phyloP scores from a whole-genome alignment of 176 grass and related monocot species.

The Alopecurus myosuroides region DNA sequence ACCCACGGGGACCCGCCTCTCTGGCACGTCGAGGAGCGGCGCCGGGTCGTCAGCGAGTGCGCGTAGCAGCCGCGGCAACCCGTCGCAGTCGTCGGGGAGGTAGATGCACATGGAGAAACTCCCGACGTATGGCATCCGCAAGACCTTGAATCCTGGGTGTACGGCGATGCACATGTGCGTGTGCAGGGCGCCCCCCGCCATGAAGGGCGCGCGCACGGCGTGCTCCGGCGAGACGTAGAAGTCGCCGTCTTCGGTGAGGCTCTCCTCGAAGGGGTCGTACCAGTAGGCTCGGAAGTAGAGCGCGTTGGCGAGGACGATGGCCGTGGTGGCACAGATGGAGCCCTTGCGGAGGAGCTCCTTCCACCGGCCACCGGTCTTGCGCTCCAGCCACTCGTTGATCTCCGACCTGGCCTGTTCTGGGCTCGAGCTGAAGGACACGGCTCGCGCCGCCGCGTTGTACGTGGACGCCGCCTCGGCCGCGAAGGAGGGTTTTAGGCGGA shows the following conservation, averaged over 20 bases:
- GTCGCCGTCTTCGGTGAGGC: background rate
- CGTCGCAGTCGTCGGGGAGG: slow-evolving; percentile 26
- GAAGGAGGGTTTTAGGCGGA: slow-evolving; percentile 3
- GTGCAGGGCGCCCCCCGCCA: background rate
- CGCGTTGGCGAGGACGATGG: slow-evolving; percentile 14
- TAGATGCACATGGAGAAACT: slow-evolving; percentile 27
- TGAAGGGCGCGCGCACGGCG: background rate
- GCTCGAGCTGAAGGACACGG: background rate
- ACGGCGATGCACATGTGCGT: background rate
- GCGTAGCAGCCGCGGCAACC: background rate
- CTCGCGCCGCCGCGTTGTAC: background rate
- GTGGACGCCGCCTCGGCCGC: background rate
- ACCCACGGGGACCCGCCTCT: background rate
- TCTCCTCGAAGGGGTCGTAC: background rate
- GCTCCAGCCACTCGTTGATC: slow-evolving; percentile 10
- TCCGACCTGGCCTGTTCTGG: background rate
- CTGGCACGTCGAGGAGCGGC: background rate
- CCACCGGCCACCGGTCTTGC: background rate
- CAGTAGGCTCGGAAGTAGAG: background rate
- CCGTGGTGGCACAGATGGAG: background rate
- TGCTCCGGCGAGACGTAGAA: slow-evolving; percentile 19
- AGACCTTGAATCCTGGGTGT: slow-evolving; percentile 21
- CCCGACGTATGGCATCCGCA: background rate
- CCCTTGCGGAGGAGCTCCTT: background rate
- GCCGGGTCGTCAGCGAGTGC: background rate